A percentile compares a stretch with the other conserved stretches of the same genome.
These are phyloP conservation scores for Anthracocystis setariae DNA, from an alignment of 1,284 basidiomycete genomes.

Conservation along the genomic window DNA sequence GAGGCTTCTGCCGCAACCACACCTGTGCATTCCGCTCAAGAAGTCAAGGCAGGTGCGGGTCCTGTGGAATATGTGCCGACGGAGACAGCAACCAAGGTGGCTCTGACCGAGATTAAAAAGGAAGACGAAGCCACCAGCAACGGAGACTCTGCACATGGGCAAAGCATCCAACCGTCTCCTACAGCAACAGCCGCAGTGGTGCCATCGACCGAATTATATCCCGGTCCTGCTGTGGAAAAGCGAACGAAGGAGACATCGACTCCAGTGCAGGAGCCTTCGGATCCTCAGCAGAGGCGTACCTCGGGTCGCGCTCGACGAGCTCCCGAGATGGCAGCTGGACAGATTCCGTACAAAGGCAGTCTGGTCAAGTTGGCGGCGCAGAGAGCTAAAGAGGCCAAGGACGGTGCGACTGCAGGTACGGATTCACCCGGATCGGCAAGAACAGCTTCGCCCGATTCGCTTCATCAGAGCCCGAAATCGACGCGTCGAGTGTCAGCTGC, in stretches of 20 bases:
- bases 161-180: background rate
- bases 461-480: conserved; percentile 26
- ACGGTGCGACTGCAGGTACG: background rate
- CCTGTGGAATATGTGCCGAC: background rate
- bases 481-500: background rate
- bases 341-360: conserved; percentile 49
- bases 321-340: conserved; percentile 50
- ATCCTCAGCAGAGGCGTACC: conserved; percentile 30
- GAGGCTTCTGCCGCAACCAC: background rate
- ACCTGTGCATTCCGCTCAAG: background rate
- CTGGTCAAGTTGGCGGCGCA: conserved; percentile 47
- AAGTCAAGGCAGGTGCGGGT: conserved; percentile 14
- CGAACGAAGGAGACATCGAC: background rate
- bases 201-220: background rate
- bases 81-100: background rate
- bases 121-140: background rate
- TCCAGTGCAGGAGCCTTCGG: conserved; percentile 6
- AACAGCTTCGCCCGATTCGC: conserved; percentile 34
- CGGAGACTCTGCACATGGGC: background rate
- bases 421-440: conserved; percentile 28
- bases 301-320: conserved; percentile 45
- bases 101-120: background rate
- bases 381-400: conserved; percentile 40
- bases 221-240: background rate
- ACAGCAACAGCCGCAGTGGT: background rate